phyloP scores from a whole-genome alignment of 805 yeast genomes.

The Saccharomycopsis sp. region DNA sequence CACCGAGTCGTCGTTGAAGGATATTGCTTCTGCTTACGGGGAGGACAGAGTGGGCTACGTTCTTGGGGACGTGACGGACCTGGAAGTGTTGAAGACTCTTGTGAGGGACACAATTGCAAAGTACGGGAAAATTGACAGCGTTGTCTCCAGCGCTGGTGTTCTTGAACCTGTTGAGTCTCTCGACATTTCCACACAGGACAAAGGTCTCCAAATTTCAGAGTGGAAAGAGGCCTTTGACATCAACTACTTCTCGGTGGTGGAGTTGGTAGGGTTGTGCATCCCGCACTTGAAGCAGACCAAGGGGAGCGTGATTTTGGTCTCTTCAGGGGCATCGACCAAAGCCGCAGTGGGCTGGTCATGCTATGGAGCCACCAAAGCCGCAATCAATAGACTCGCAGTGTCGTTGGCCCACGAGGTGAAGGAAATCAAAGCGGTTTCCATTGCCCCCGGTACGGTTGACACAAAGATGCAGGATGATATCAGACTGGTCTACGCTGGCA shows the following conservation, averaged over 20 bases:
- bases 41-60: constrained; percentile 40
- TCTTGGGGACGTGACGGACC: constrained; percentile 53
- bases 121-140: constrained; percentile 52
- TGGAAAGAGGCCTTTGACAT: constrained; percentile 67
- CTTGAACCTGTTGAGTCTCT: constrained; percentile 64
- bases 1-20: constrained; percentile 38
- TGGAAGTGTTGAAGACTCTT: constrained; percentile 29
- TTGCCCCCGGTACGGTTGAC: constrained; percentile 94
- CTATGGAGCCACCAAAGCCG: constrained; percentile 88
- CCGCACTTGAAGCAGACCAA: constrained; percentile 46
- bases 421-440: constrained; percentile 49
- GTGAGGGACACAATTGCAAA: constrained; percentile 37
- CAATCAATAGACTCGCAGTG: constrained; percentile 65
- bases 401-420: constrained; percentile 64
- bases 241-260: constrained; percentile 69
- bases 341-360: constrained; percentile 78
- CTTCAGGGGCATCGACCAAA: constrained; percentile 77
- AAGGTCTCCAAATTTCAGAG: constrained; percentile 43
- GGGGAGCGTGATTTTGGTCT: constrained; percentile 70
- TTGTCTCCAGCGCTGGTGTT: constrained; percentile 76
- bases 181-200: too few species aligned
- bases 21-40: constrained; percentile 38
- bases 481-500: constrained; percentile 43
- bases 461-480: constrained; percentile 82
- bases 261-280: constrained; percentile 43